phyloP scores from a whole-genome alignment of 192 early-diverging fungal genomes.

The Phycomyces blakesleeanus region DNA sequence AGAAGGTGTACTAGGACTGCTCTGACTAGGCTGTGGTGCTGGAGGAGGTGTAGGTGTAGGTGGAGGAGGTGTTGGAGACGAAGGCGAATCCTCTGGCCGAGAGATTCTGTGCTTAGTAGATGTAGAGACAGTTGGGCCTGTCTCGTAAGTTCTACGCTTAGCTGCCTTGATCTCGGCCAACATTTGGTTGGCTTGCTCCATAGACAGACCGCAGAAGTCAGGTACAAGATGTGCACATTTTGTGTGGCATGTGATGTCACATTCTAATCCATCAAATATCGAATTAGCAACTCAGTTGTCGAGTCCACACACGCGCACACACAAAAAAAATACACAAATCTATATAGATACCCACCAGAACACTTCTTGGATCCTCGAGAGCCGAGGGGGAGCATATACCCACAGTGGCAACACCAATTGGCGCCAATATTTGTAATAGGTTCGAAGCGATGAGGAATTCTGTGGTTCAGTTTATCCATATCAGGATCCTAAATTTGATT shows the following conservation, averaged over 20 bases:
- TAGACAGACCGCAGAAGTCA: conserved; percentile 88
- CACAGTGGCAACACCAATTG: conserved; percentile 98
- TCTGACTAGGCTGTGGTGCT: too few relatives aligned
- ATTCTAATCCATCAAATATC: conserved; percentile 33
- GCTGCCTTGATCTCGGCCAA: conserved; percentile 75
- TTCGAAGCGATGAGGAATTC: conserved; percentile 96
- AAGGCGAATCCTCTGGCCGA: background rate
- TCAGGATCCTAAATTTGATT: conserved; percentile 61
- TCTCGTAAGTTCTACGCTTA: conserved; percentile 39
- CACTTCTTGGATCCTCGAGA: conserved; percentile 55
- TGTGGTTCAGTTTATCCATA: conserved; percentile 75
- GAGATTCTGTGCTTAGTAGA: background rate
- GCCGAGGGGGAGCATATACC: conserved; percentile 89
- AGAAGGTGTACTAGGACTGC: too few relatives aligned
- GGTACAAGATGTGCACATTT: conserved; percentile 85
- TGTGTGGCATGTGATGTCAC: conserved; percentile 75
- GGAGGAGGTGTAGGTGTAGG: too few relatives aligned
- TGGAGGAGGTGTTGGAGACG: too few relatives aligned
- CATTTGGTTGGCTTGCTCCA: conserved; percentile 84
- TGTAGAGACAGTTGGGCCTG: background rate
- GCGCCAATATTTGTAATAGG: conserved; percentile 73
- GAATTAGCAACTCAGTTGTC: too few relatives aligned
- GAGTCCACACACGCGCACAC: too few relatives aligned
- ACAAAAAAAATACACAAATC: too few relatives aligned
- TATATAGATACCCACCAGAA: conserved; percentile 37